phyloP scores from a whole-genome alignment of 2,329 filamentous ascomycete genomes.

The Myriosclerotinia curreyana region DNA sequence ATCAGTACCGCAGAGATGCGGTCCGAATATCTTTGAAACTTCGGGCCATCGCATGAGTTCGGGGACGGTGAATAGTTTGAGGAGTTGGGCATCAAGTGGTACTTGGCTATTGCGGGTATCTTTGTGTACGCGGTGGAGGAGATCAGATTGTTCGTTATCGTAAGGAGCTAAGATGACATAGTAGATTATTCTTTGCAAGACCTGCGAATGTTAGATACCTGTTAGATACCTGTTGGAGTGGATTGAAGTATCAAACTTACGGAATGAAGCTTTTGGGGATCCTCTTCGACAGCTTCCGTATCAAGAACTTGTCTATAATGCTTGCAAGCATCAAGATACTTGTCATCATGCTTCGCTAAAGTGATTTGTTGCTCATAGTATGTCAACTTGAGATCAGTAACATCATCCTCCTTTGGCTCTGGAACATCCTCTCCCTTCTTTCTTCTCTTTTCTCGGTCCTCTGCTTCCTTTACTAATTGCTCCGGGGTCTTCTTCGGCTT shows the following conservation, averaged over 20 bases:
- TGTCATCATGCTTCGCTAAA: constrained; percentile 92
- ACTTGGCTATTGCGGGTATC: constrained; percentile 80
- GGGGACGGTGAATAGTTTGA: constrained; percentile 91
- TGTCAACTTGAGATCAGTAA: constrained; percentile 90
- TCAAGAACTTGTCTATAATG: constrained; percentile 96
- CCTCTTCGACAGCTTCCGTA: constrained; percentile 90
- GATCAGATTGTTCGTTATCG: constrained; percentile 97
- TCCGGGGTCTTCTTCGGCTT: constrained; percentile 89
- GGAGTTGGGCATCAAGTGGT: constrained; percentile 74
- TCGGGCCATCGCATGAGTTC: constrained; percentile 99
- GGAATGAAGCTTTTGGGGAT: constrained; percentile 78
- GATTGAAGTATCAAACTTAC: constrained; percentile 50
- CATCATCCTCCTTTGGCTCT: constrained; percentile 77
- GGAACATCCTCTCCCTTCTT: constrained; percentile 76
- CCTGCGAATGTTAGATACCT: constrained; percentile 49
- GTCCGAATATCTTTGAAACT: constrained; percentile 82
- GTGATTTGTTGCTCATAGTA: constrained; percentile 98
- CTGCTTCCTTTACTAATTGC: constrained; percentile 85
- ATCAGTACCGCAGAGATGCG: constrained; percentile 83
- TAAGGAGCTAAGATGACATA: constrained; percentile 95
- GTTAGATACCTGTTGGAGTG: neutral
- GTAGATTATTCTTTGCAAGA: constrained; percentile 93
- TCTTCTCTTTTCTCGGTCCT: constrained; percentile 82
- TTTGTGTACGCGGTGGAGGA: constrained; percentile 86
- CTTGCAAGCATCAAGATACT: constrained; percentile 97